A percentile compares a stretch with the other conserved stretches of the same genome.
phyloP scores from a whole-genome alignment of 2,329 filamentous ascomycete species.

The Diaporthe destruens region DNA sequence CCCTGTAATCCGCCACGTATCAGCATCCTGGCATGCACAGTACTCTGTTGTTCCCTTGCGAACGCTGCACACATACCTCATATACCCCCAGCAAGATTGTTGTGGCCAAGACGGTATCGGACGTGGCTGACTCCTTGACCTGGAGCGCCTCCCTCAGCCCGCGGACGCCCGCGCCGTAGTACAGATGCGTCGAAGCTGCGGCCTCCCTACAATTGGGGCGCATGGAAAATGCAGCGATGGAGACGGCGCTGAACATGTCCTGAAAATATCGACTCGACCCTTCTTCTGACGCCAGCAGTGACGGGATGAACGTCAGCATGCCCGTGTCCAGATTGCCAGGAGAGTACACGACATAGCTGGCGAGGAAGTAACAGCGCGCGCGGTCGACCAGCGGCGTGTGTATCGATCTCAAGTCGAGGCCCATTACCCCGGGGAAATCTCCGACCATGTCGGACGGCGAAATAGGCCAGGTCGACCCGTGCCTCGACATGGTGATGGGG shows the following conservation, averaged over 20 bases:
- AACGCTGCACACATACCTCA: slow-evolving; percentile 4
- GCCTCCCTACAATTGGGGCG: slow-evolving; percentile 27
- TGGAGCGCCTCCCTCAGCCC: slow-evolving; percentile 27
- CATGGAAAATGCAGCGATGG: slow-evolving; percentile 35
- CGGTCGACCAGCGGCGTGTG: slow-evolving; percentile 31
- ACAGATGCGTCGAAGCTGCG: slow-evolving; percentile 2
- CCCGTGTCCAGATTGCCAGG: slow-evolving; percentile 9
- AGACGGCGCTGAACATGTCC: slow-evolving; percentile 36
- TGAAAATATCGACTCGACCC: slow-evolving; percentile 11
- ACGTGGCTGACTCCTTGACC: slow-evolving; percentile 11
- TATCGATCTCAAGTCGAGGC: slow-evolving; percentile 26
- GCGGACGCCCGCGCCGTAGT: slow-evolving; percentile 17
- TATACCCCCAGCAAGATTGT: slow-evolving; percentile 33
- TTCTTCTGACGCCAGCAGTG: slow-evolving; percentile 18
- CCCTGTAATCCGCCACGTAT: slow-evolving; percentile 4
- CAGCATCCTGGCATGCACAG: not conserved
- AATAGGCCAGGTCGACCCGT: not conserved
- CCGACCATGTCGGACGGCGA: not conserved
- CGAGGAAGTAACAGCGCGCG: slow-evolving; percentile 36
- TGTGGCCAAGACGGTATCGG: slow-evolving; percentile 32
- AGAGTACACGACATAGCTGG: slow-evolving; percentile 34
- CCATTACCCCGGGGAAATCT: slow-evolving; percentile 3
- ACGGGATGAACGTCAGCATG: slow-evolving; percentile 36
- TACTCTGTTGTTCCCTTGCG: not conserved
- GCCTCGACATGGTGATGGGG: not conserved